Conservation (phyloP, 2,329 filamentous ascomycete species). For the Aspergillus amoenus region DNA sequence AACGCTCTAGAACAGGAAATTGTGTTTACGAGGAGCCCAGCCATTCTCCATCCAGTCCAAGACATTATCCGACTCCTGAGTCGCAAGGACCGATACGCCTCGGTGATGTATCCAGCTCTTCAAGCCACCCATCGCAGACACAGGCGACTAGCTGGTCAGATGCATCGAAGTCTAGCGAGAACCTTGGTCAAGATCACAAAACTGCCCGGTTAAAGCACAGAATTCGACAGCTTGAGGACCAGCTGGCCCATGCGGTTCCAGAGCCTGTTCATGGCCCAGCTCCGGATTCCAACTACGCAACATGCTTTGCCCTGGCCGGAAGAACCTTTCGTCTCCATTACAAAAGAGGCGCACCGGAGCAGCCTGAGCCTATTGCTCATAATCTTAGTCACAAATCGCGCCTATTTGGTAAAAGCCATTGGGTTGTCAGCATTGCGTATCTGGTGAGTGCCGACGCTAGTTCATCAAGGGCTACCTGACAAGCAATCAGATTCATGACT, state of each 20-base stretch:
- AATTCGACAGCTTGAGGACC: background rate
- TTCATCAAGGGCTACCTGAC: background rate
- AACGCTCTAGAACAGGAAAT: background rate
- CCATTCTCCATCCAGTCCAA: background rate
- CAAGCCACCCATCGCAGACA: background rate
- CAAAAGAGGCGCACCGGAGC: background rate
- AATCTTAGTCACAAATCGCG: background rate
- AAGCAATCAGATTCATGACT: slow-evolving; percentile 16
- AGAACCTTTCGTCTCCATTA: background rate
- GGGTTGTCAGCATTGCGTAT: background rate
- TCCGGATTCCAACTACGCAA: background rate
- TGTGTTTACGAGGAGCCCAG: background rate
- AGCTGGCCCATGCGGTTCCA: background rate
- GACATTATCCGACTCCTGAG: background rate
- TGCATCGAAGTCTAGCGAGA: background rate
- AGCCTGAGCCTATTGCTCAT: background rate
- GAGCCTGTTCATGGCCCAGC: background rate
- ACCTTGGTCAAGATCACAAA: background rate
- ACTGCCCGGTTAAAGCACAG: background rate
- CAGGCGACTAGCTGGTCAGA: background rate
- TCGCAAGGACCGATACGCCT: background rate
- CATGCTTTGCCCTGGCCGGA: background rate
- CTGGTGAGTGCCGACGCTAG: background rate
- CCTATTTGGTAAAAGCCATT: background rate
- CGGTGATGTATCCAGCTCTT: background rate